Conservation (phyloP, 1,284 basidiomycete species). For the Irpex lacteus region DNA sequence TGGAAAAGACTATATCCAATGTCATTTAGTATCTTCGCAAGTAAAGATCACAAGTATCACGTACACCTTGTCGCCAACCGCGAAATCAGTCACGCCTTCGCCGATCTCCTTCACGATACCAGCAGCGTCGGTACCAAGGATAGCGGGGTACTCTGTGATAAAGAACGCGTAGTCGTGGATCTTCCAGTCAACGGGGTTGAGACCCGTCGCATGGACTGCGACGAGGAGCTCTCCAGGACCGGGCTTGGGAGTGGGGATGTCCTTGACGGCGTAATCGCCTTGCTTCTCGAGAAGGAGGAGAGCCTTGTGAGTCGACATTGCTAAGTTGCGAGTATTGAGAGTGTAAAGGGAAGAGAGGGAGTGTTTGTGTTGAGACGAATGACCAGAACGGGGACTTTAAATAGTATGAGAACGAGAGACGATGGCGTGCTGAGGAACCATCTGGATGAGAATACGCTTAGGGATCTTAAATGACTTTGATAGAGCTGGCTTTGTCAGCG, state of each 20-base stretch:
- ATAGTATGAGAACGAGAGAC: too few relatives aligned
- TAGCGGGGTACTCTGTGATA: conserved; percentile 34
- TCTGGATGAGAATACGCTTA: too few relatives aligned
- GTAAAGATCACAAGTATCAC: conserved; percentile 6
- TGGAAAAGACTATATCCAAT: conserved; percentile 37
- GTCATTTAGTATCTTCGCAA: background rate
- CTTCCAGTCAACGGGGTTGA: conserved; percentile 21
- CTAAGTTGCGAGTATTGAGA: too few relatives aligned
- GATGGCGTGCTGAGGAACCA: too few relatives aligned
- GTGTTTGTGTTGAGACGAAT: too few relatives aligned
- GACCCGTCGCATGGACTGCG: conserved; percentile 6
- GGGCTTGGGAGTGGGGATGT: background rate
- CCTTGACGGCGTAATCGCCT: conserved; percentile 2
- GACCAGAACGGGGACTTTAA: too few relatives aligned
- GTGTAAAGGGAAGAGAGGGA: too few relatives aligned
- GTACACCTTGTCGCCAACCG: conserved; percentile 56
- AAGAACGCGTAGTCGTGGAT: conserved; percentile 26
- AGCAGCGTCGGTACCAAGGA: conserved; percentile 53
- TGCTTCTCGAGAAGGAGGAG: conserved; percentile 4
- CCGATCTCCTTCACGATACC: conserved; percentile 56
- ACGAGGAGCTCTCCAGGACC: conserved; percentile 12
- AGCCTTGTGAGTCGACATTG: conserved; percentile 5
- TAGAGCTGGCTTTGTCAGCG: too few relatives aligned
- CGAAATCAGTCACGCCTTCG: conserved; percentile 44
- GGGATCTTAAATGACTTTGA: too few relatives aligned